Percentiles rank a stretch among this genome's conserved stretches.
These are phyloP conservation scores for Cordyceps sp. DNA, from an alignment of 2,329 filamentous ascomycete species.

Conservation along the genomic window DNA sequence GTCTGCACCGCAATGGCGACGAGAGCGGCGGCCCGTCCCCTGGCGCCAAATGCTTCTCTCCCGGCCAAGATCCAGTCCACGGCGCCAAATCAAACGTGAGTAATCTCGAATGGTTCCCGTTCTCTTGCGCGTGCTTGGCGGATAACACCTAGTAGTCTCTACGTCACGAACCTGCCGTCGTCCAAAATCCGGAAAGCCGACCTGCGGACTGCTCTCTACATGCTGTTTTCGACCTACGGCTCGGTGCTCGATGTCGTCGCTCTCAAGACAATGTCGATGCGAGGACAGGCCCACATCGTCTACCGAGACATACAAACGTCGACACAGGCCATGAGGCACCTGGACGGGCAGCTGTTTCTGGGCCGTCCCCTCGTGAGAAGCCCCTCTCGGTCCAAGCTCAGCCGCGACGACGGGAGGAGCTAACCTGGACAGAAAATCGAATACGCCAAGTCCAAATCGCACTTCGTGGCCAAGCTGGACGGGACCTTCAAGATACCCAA, in stretches of 20 bases:
- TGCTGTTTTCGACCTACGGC: conserved; percentile 86
- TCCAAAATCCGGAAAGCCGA: conserved; percentile 84
- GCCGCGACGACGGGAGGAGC: background rate
- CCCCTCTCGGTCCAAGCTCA: background rate
- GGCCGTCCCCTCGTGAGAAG: conserved; percentile 67
- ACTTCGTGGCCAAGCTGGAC: conserved; percentile 79
- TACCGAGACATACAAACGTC: conserved; percentile 83
- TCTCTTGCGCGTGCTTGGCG: background rate
- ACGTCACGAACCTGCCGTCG: conserved; percentile 70
- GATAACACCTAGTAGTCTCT: conserved; percentile 41
- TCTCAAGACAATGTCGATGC: conserved; percentile 80
- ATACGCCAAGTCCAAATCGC: conserved; percentile 80
- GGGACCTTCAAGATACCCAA: conserved; percentile 67
- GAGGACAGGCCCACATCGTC: conserved; percentile 85
- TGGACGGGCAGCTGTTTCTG: conserved; percentile 76
- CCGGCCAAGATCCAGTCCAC: conserved; percentile 35
- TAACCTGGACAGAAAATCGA: conserved; percentile 54
- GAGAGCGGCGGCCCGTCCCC: conserved; percentile 20
- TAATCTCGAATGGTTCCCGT: conserved; percentile 1
- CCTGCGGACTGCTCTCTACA: conserved; percentile 73
- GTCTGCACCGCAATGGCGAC: conserved; percentile 14
- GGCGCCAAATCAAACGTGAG: conserved; percentile 62
- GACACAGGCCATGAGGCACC: conserved; percentile 78
- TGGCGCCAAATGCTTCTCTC: conserved; percentile 23
- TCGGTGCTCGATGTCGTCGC: conserved; percentile 83